Conservation (phyloP, 495 filamentous ascomycete genomes). For the Talaromyces trachyspermus region DNA sequence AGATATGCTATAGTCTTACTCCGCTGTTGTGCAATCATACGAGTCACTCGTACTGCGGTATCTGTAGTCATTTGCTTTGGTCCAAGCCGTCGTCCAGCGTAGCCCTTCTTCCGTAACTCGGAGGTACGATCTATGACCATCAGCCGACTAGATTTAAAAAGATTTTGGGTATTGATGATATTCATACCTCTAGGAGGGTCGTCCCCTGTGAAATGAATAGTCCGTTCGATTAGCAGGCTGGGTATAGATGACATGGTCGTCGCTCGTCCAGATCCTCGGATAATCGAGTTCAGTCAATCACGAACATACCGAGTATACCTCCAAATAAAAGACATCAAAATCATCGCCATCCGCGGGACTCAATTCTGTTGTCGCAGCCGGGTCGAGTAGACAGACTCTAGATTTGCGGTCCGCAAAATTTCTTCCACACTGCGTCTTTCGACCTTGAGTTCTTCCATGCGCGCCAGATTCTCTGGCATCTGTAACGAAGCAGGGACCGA, state of each 20-base stretch:
- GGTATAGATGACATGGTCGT: background rate
- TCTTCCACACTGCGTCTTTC: constrained; percentile 70
- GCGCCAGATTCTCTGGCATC: constrained; percentile 54
- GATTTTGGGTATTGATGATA: background rate
- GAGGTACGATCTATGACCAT: constrained; percentile 72
- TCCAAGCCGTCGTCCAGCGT: constrained; percentile 77
- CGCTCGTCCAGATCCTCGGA: background rate
- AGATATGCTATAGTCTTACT: constrained; percentile 40
- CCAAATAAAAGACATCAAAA: constrained; percentile 91
- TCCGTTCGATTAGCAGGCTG: constrained; percentile 9
- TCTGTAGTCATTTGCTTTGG: constrained; percentile 98
- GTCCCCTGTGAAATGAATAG: constrained; percentile 54
- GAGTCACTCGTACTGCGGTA: constrained; percentile 88
- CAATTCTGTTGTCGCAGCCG: constrained; percentile 69
- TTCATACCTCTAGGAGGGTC: constrained; percentile 85
- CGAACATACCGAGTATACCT: constrained; percentile 74
- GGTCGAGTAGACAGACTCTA: constrained; percentile 84
- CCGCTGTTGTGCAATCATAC: constrained; percentile 77
- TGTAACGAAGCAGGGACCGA: constrained; percentile 64
- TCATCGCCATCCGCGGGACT: constrained; percentile 69
- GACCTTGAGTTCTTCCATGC: constrained; percentile 53
- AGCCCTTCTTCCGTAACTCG: constrained; percentile 88
- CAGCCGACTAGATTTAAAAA: background rate
- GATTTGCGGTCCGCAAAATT: constrained; percentile 59
- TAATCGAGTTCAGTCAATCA: no score